These are phyloP conservation scores for Emydomyces testavorans DNA, from an alignment of 2,329 filamentous ascomycete species.

Conservation along the genomic window DNA sequence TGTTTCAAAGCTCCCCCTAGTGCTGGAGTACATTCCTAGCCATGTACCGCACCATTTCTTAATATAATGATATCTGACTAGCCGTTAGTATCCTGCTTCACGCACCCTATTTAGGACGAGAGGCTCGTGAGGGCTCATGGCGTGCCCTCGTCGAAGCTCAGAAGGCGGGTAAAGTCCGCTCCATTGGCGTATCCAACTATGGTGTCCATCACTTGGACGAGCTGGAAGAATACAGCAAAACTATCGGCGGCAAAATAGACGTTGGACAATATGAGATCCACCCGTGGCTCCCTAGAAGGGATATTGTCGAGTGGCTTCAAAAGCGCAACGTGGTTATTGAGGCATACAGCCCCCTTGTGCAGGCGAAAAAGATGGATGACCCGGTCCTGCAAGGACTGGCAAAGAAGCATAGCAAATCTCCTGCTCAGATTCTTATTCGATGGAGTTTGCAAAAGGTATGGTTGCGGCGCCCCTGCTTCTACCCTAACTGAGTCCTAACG, in stretches of 20 bases:
- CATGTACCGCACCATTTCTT: not conserved
- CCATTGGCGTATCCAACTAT: conserved; percentile 34
- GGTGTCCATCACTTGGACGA: conserved; percentile 33
- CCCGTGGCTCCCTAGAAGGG: conserved; percentile 69
- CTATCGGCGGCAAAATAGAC: conserved; percentile 54
- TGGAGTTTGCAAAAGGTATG: conserved; percentile 50
- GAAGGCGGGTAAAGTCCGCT: conserved; percentile 30
- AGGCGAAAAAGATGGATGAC: conserved; percentile 41
- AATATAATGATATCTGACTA: not conserved
- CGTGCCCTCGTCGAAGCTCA: conserved; percentile 28
- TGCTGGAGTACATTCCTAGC: not conserved
- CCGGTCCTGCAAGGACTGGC: conserved; percentile 40
- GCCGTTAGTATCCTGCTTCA: conserved; percentile 29
- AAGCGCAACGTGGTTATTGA: conserved; percentile 52
- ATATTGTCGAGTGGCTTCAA: conserved; percentile 67
- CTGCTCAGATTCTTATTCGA: conserved; percentile 47
- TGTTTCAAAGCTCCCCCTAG: conserved; percentile 23
- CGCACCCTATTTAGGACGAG: conserved; percentile 30
- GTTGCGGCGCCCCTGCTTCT: not conserved
- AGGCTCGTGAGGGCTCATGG: conserved; percentile 31
- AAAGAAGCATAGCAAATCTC: conserved; percentile 48
- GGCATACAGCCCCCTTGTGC: conserved; percentile 41
- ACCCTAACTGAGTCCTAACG: not conserved
- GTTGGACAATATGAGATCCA: conserved; percentile 86
- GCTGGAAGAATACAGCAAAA: conserved; percentile 31